phyloP scores from a whole-genome alignment of 306 rosid genomes.

The Casuarina glauca region DNA sequence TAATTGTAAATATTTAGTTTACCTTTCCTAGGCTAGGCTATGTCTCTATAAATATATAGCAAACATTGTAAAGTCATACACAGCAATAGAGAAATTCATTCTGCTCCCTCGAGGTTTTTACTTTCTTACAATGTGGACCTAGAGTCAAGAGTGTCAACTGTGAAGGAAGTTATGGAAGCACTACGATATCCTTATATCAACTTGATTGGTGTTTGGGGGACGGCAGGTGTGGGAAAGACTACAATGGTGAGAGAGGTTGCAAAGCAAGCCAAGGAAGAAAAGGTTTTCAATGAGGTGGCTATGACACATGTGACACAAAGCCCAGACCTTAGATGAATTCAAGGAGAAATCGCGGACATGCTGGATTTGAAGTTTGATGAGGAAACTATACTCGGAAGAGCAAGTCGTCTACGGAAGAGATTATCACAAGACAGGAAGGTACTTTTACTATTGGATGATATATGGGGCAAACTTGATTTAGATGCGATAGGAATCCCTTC shows the following conservation, averaged over 20 bases:
- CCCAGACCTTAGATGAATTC: not conserved
- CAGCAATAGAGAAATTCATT: too few species aligned
- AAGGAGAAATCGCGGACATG: too few species aligned
- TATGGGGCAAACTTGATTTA: not conserved
- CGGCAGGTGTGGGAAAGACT: not conserved
- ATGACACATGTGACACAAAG: not conserved
- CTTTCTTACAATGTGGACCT: too few species aligned
- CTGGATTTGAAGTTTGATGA: not conserved
- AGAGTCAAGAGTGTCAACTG: not conserved
- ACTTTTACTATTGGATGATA: slow-evolving; percentile 8
- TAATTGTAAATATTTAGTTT: too few species aligned
- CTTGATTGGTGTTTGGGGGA: slow-evolving; percentile 7
- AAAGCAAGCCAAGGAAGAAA: not conserved
- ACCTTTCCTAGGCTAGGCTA: too few species aligned
- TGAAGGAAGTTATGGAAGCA: not conserved
- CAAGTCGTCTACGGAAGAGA: not conserved
- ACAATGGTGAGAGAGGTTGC: not conserved
- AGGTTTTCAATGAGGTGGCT: not conserved
- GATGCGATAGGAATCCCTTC: slow-evolving; percentile 17
- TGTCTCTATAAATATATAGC: too few species aligned
- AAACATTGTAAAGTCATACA: too few species aligned
- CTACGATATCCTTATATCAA: not conserved
- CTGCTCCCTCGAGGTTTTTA: too few species aligned
- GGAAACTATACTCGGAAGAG: not conserved
- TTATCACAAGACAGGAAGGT: not conserved